Evolutionary conservation across 768 basidiomycete species (phyloP), one percentile per base, ranked within the genome.

Genomic region (Phanerochaete carnosa): DNA sequence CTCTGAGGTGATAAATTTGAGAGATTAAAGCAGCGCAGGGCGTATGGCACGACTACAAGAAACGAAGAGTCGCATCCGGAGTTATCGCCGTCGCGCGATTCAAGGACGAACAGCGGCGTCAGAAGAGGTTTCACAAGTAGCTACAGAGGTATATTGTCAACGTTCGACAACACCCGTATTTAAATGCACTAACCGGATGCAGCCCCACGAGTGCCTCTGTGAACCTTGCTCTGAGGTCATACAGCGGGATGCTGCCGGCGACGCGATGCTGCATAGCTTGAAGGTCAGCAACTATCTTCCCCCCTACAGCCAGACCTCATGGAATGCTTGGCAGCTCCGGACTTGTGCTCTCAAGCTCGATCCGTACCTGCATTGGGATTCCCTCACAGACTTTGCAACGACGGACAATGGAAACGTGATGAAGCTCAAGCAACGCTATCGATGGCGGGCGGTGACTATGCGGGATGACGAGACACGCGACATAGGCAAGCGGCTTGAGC

Each of bases 81-180:
- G 29, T 22, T 22, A 30, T 35, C 47, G 30, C 22, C 16, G 37
- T 2, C 50, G 22, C 29, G 33, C 23, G 55, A 35, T 19, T 56
- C 46, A 9, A 61, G 45, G 2, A 39, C 22, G n/a, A 61, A 61
- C 29, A 61, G 55, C 13, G 60, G 60, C 32, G 60, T 61, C 28
- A 43, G 19, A 43, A 61, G 47, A 49, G 43, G 53, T 29, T 51
- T 46, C 25, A 33, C 26, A 11, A 61, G 25, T 13, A 61, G 47
- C 60, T 61, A 22, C 22, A 15, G 30, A 25, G 35, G 13, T 9
- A 29, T 1, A 16, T 30, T 29, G 8, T 12, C n/a, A 11, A 16
- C 33, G 33, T 32, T 35, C 26, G 29, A 19, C 49, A 28, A 28
- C 6, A 43, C 12, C 8, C 2, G 43, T n/a, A 8, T 22, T 9